A percentile compares a stretch with the other conserved stretches of the same genome.
Evolutionary conservation across 2,329 filamentous ascomycete genomes (phyloP).

Genomic region (Stylonectria norvegica): DNA sequence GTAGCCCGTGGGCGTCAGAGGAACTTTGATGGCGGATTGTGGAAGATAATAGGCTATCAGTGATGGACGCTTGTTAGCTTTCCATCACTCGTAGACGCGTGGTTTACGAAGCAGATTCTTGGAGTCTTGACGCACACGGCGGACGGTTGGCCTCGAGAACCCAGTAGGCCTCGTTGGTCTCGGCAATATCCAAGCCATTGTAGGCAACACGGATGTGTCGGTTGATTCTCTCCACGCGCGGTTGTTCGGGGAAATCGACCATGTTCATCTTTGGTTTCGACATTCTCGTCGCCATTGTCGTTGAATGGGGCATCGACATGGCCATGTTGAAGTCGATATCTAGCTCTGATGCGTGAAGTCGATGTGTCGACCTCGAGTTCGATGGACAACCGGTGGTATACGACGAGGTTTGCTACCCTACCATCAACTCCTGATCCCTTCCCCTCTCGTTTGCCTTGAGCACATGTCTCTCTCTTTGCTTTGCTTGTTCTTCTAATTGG

Average conservation of each 20-base stretch:
- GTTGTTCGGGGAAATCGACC: slow-evolving; percentile 56
- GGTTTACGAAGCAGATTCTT: neutral
- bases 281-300: neutral
- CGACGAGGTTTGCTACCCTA: no score
- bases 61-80: neutral
- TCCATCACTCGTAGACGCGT: neutral
- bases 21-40: slow-evolving; percentile 44
- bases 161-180: slow-evolving; percentile 59
- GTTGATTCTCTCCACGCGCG: slow-evolving; percentile 50
- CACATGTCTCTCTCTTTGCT: no score
- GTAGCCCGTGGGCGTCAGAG: slow-evolving; percentile 44
- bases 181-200: slow-evolving; percentile 52
- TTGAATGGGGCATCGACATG: neutral
- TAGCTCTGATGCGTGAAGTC: no score
- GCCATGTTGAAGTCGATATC: no score
- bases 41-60: slow-evolving; percentile 60
- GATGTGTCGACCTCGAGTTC: no score
- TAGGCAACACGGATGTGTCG: slow-evolving; percentile 56
- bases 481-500: no score
- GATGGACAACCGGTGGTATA: no score
- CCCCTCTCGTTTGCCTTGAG: no score
- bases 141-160: slow-evolving; percentile 61
- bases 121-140: slow-evolving; percentile 46
- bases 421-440: no score
- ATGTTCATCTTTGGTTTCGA: slow-evolving; percentile 43